Base-by-base conservation (phyloP, 495 filamentous ascomycete species). In the Geopyxis carbonaria region DNA sequence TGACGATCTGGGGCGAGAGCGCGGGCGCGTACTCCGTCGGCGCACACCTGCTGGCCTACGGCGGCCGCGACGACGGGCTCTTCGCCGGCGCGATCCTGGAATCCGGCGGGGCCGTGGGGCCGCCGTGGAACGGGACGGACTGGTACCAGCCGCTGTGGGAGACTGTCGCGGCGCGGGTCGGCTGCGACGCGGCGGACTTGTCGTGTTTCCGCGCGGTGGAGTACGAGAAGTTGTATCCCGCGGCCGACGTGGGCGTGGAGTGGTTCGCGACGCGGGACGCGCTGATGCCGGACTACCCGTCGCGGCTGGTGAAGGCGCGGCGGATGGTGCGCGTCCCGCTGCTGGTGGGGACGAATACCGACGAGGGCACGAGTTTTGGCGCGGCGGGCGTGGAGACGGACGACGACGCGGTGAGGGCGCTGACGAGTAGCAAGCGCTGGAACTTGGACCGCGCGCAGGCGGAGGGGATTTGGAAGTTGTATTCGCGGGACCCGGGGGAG, bases 1-100 rank as follows among this genome's bases (percentile, higher is more conserved):
- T 85, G 21, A 89, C 80, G 1, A 64, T 85, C 9, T 65, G 70
- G 41, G 80, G 80, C 11, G 72, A 82, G 40, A 42, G 61, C 1
- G 67, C 69, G 2, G 70, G 72, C 9, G 71, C 57, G n/a, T 59
- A 64, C 29, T 67, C 62, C 23, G 62, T 75, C 8, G 67, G 62
- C 0, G 54, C 51, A 10, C 73, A 76, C 28, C 48, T 73, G 11
- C 55, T 61, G 9, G 62, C 68, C 6, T 72, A 69, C 31, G 63
- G 61, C 18, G 68, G 68, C 22, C 56, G 58, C 20, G 59, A 66
- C 38, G 64, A 65, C 38, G 56, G 53, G 3, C 48, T 64, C 2
- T 67, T 64, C 38, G 57, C 58, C 22, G 43, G 47, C n/a, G 65
- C 57, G 1, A 70, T 70, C 13, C 56, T 64, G 38, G 51, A 69